A percentile compares a stretch with the other conserved stretches of the same genome.
Evolutionary conservation across 164 flowering plant genomes (phyloP).

Genomic region (Piper longum): DNA sequence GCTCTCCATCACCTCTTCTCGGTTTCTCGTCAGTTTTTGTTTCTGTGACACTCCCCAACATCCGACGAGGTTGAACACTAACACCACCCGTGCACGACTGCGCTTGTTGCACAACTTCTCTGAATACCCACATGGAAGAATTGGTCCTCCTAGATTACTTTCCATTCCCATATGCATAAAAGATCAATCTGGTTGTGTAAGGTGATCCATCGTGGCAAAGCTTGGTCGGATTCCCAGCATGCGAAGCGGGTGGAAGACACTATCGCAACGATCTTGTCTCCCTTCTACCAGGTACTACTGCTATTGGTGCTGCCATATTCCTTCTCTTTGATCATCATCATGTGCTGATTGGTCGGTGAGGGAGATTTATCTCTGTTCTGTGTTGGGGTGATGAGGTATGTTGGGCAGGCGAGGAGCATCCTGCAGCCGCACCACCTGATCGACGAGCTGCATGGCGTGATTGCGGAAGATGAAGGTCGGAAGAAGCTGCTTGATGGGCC

Average conservation of each 20-base stretch:
- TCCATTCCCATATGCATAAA: too few relatives aligned
- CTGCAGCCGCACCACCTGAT: slow-evolving; percentile 71
- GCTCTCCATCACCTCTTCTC: too few relatives aligned
- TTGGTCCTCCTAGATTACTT: too few relatives aligned
- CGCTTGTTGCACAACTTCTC: too few relatives aligned
- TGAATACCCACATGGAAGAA: too few relatives aligned
- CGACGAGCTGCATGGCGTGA: slow-evolving; percentile 45
- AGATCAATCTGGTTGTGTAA: too few relatives aligned
- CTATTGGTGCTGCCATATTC: background rate
- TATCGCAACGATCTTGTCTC: slow-evolving; percentile 75
- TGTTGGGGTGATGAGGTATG: slow-evolving; percentile 40
- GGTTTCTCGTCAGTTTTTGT: too few relatives aligned
- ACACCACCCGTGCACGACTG: too few relatives aligned
- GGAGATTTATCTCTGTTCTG: background rate
- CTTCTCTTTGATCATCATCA: background rate
- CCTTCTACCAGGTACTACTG: slow-evolving; percentile 80
- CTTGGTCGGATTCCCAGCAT: slow-evolving; percentile 38
- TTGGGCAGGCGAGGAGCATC: slow-evolving; percentile 75
- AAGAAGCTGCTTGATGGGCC: slow-evolving; percentile 37
- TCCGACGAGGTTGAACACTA: too few relatives aligned
- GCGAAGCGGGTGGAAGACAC: slow-evolving; percentile 82
- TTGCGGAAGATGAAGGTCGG: slow-evolving; percentile 27
- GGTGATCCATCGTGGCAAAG: background rate
- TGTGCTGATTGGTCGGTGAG: background rate
- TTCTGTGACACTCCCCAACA: too few relatives aligned